A percentile compares a stretch with the other conserved stretches of the same genome.
Conservation (phyloP, 2,329 filamentous ascomycete species). For the Aspergillus phoenicis region DNA sequence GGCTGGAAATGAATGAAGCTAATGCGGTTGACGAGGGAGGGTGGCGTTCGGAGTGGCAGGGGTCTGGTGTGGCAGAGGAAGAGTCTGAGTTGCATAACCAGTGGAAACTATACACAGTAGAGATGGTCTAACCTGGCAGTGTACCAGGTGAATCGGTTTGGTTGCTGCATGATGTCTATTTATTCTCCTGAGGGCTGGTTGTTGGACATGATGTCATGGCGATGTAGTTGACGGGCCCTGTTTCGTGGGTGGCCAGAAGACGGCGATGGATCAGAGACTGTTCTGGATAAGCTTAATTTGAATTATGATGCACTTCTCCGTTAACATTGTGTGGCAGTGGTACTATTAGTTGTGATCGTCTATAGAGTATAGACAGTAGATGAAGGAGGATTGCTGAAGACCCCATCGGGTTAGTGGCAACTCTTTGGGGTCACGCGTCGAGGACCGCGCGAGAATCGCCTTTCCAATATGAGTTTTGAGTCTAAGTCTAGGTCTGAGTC, state of each 20-base stretch:
- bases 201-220: constrained; percentile 19
- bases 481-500: no score
- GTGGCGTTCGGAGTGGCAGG: background rate
- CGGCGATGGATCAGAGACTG: background rate
- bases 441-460: no score
- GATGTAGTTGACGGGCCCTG: constrained; percentile 8
- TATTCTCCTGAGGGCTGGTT: background rate
- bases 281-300: background rate
- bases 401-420: no score
- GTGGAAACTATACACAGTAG: background rate
- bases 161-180: background rate
- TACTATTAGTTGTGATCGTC: background rate
- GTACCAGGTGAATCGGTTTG: no score
- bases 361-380: background rate
- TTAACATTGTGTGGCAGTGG: no score
- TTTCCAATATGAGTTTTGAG: no score
- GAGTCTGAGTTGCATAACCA: background rate
- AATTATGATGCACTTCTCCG: background rate
- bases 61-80: background rate
- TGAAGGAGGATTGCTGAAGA: no score
- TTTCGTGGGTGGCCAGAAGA: background rate
- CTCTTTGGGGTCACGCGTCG: no score
- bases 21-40: background rate
- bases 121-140: background rate
- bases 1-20: background rate